Evolutionary conservation across 108 stramenopile species (phyloP), one percentile per base, ranked within the genome.

Genomic region (Nannochloropsis gaditana): DNA sequence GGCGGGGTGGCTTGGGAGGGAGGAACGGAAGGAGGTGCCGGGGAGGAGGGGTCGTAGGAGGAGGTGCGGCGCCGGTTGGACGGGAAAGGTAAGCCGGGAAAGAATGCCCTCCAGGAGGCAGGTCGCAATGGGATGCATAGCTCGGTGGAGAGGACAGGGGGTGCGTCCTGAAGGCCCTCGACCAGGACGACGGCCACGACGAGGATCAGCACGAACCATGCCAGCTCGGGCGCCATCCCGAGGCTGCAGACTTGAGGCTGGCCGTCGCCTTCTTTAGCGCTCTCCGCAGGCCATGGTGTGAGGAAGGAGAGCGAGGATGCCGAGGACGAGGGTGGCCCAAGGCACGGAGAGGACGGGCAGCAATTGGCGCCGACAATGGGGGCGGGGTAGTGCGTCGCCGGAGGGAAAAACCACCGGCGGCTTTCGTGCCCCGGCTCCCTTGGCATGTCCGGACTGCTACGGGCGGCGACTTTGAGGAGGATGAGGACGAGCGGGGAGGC

Each of bases 391-490:
- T n/a, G 19, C 15, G 59, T n/a, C n/a, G 59, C 59, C 19, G 59
- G 59, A n/a, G 59, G 6, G 8, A n/a, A 73, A n/a, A 73, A 6
- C n/a, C 15, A n/a, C 19, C n/a, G 8, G 2, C 3, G n/a, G 4
- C 59, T n/a, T 8, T 73, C 59, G 15, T 73, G 31, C 59, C 8
- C 59, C 3, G 19, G 5, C 59, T 5, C 59, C 8, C 59, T 73
- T n/a, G 8, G 5, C 59, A 15, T 4, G n/a, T 73, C 59, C 2
- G 59, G 59, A n/a, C 59, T 73, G 59, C 59, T n/a, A 73, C 59
- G 59, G n/a, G 59, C 59, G n/a, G 59, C 15, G 59, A 73, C 59
- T n/a, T 73, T 73, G n/a, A 73, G 59, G 59, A 73, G 59, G 6
- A 73, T n/a, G 59, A 73, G 59, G 6, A 73, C 19, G 59, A 73